Base-by-base conservation (phyloP, 2,329 filamentous ascomycete genomes). In the Monilinia fructigena region DNA sequence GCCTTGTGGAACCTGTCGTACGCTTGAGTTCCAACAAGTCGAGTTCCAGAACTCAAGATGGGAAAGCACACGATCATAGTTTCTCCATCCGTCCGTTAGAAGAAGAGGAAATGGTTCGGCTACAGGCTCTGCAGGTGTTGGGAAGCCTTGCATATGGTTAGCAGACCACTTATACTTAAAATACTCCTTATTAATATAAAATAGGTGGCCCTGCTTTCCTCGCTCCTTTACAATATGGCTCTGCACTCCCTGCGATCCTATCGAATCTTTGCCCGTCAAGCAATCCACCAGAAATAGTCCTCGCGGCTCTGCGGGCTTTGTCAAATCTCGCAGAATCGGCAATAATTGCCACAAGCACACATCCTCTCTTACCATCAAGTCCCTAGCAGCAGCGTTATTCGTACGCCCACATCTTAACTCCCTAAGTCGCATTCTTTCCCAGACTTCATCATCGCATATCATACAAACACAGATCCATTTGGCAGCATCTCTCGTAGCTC, bases 101-200 rank as follows among this genome's bases (percentile, higher is more conserved):
- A 3, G 85, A 88, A 14, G 86, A 91, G 67, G 89, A 93, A 66
- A 83, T 85, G 55, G 82, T 89, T 58, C 86, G 87, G 71, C 80
- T 95, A 66, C 91, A 96, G 76, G 89, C 90, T n/a, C 85, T 93
- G 50, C 87, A 96, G 70, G 84, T 97, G n/a, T 80, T 96, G 47
- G 89, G 89, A 56, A 95, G 91, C 77, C 86, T 98, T 75, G 91
- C 92, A 66, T 89, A 90, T 79, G 93, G 93, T 93, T 82, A 74
- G 82, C 71, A 63, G 10, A 67, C n/a, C 10, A 42, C 20, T 14
- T 45, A n/a, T 63, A n/a, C 23, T 60, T 3, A 18, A n/a, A 18
- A 28, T 65, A n/a, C 47, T 16, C 20, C 53, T 59, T 66, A 52
- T 70, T 71, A 67, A 72, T 28, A 14, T 66, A 7, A 52, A 8